Evolutionary conservation across 225 moss, liverwort and hornwort genomes (phyloP), one percentile per base, ranked within the genome.

Genomic region (Straminergon stramineum): DNA sequence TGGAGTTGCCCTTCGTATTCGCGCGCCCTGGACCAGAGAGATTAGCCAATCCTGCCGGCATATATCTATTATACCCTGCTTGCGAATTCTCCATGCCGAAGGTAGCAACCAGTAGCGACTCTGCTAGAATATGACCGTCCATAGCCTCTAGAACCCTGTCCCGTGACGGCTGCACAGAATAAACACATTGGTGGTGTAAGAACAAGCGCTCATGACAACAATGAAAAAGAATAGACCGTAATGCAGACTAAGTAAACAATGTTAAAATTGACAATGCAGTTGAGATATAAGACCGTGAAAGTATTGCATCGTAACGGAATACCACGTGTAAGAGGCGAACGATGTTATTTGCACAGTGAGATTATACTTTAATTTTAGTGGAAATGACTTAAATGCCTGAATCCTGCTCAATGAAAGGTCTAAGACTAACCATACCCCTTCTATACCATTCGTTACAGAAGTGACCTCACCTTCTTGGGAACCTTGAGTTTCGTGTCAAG

Each of bases 401-500:
- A 52, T 53, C 15, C 30, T 77, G 11, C 53, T 53, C 51, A 65
- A 21, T n/a, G 1, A 12, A 45, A 34, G 61, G 31, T 85, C 19
- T 6, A 39, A 12, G 5, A 16, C 4, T 10, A 57, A 20, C 13
- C 15, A 41, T 19, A 69, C 11, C 22, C 43, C 1, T 5, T 57
- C 13, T 8, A 28, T 2, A 80, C 18, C 24, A 57, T 57, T 4
- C 20, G 13, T 20, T 43, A 43, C 62, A 56, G 57, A 71, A 57
- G 43, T 85, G 23, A 12, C 1, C 93, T 82, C 41, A 98, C 98
- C 89, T 97, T 99, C 79, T 94, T 93, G 10, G 96, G 93, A 37
- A 97, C 92, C 32, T 92, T 93, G 67, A 96, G 93, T 78, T 89
- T 95, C 2, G 93, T 88, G 81, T 97, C 99, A 17, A 99, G 94